A percentile compares a stretch with the other conserved stretches of the same genome.
Conservation (phyloP, 75 land plant species). For the Cryptomeria japonica region DNA sequence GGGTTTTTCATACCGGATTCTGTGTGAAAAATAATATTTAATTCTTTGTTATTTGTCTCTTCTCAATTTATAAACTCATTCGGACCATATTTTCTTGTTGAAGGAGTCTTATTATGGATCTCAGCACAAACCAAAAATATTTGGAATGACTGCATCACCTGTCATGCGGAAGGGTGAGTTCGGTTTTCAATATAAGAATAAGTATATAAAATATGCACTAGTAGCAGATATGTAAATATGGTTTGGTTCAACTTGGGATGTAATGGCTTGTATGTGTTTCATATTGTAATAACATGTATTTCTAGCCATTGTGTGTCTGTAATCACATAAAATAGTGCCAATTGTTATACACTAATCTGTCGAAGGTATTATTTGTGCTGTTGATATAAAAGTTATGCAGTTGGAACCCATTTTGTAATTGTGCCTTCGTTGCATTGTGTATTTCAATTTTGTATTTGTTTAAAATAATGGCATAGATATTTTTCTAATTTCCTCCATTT, state of each 20-base stretch:
- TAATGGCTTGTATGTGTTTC: not conserved
- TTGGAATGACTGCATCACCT: slow-evolving; percentile 65
- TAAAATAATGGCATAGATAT: not conserved
- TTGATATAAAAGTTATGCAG: not conserved
- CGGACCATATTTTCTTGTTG: slow-evolving; percentile 3
- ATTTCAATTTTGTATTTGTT: not conserved
- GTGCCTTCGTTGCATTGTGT: not conserved
- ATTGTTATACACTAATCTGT: not conserved
- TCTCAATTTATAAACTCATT: not conserved
- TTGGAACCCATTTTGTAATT: not conserved
- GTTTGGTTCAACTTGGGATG: not conserved
- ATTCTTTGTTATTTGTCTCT: not conserved
- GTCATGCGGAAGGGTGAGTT: slow-evolving; percentile 70
- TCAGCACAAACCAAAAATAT: slow-evolving; percentile 29
- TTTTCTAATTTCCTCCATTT: not conserved
- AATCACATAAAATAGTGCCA: not conserved
- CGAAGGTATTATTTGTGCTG: not conserved
- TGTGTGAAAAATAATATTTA: not conserved
- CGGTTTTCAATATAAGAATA: not conserved
- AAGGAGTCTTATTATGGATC: slow-evolving; percentile 66
- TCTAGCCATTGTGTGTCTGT: not conserved
- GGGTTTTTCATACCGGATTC: not conserved
- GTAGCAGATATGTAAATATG: not conserved
- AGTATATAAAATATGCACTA: not conserved
- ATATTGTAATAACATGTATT: not conserved